Conservation (phyloP, 768 basidiomycete genomes). For the Agaricus subrufescens region DNA sequence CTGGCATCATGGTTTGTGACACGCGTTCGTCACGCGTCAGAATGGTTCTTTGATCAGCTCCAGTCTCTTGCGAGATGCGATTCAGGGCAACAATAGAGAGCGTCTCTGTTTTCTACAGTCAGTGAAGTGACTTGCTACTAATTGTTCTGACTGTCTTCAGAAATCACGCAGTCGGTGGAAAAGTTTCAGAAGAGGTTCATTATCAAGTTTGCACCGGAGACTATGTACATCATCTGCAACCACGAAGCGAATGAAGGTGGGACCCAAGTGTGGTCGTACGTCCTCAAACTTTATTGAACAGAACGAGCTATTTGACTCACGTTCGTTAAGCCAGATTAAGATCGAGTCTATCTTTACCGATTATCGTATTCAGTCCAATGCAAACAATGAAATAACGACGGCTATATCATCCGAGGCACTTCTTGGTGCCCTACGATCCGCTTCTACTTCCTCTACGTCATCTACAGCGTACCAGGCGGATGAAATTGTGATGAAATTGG, state of each 20-base stretch:
- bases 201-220: constrained; percentile 69
- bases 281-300: not conserved
- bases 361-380: constrained; percentile 86
- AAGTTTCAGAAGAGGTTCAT: constrained; percentile 83
- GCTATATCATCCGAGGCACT: constrained; percentile 72
- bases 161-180: constrained; percentile 76
- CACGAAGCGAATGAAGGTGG: constrained; percentile 76
- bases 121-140: constrained; percentile 12
- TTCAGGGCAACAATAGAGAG: constrained; percentile 27
- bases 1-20: too few relatives aligned
- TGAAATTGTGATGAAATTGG: constrained; percentile 77
- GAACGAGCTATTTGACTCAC: not conserved
- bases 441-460: constrained; percentile 39
- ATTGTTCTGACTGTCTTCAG: constrained; percentile 29
- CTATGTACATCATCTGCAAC: constrained; percentile 82
- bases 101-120: constrained; percentile 29
- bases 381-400: constrained; percentile 76
- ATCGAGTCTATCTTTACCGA: constrained; percentile 63
- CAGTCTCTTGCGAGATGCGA: constrained; percentile 18
- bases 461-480: constrained; percentile 46
- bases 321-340: constrained; percentile 49
- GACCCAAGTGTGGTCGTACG: constrained; percentile 76
- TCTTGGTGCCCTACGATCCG: constrained; percentile 67
- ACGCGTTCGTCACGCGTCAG: too few relatives aligned
- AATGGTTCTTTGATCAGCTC: too few relatives aligned